Conservation (phyloP, 106 monocot genomes). For the Vanilla planifolia region DNA sequence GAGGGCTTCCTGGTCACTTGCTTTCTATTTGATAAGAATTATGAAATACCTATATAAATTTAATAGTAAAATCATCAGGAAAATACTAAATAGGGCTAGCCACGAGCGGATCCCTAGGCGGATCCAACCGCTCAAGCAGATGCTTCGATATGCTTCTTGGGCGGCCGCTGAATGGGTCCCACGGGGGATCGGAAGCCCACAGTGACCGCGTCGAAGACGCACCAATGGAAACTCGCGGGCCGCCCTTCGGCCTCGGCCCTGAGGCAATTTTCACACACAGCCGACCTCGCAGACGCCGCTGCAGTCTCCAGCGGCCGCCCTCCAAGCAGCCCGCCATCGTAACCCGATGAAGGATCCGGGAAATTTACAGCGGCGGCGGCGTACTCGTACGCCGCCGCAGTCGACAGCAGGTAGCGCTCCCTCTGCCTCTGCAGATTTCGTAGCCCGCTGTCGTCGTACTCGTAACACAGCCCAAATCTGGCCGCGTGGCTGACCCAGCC, state of each 20-base stretch:
- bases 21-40: too few species aligned
- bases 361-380: background rate
- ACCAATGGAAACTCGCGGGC: conserved; percentile 39
- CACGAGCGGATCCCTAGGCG: background rate
- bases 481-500: background rate
- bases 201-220: conserved; percentile 39
- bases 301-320: background rate
- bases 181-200: conserved; percentile 39
- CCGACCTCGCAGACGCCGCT: conserved; percentile 1
- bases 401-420: conserved; percentile 26
- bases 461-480: conserved; percentile 21
- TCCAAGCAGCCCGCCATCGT: background rate
- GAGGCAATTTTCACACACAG: conserved; percentile 33
- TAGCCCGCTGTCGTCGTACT: conserved; percentile 30
- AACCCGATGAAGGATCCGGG: background rate
- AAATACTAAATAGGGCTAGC: too few species aligned
- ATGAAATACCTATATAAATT: too few species aligned
- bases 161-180: conserved; percentile 62
- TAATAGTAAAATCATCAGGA: too few species aligned
- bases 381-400: background rate
- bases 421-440: conserved; percentile 26
- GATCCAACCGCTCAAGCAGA: conserved; percentile 1
- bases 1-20: too few species aligned
- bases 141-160: conserved; percentile 27
- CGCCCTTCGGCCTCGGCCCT: conserved; percentile 16